A percentile compares a stretch with the other conserved stretches of the same genome.
Conservation (phyloP, 73 alveolate species). For the Durusdinium trenchii region DNA sequence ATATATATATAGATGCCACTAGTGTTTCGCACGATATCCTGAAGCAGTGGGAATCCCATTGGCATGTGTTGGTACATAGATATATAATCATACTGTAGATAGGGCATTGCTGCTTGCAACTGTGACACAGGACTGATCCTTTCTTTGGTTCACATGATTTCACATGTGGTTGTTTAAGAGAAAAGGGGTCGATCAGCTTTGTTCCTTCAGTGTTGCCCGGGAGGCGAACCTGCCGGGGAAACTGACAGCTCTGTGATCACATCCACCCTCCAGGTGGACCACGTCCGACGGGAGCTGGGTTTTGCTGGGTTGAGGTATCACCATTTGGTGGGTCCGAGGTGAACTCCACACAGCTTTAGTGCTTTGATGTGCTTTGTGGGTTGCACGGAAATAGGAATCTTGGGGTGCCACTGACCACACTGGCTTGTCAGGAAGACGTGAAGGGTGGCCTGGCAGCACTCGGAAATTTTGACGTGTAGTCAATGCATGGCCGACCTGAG, state of each 20-base stretch:
- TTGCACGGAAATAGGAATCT: no score
- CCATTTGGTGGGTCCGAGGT: not conserved
- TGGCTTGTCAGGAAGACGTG: slow-evolving; percentile 48
- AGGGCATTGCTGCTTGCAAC: no score
- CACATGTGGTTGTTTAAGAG: not conserved
- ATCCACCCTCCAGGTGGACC: slow-evolving; percentile 31
- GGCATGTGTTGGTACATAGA: no score
- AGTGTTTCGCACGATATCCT: no score
- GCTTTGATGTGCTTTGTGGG: not conserved
- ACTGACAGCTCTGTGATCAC: slow-evolving; percentile 15
- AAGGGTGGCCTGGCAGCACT: slow-evolving; percentile 23
- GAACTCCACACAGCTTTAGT: not conserved
- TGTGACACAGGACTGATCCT: no score
- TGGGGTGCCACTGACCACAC: no score
- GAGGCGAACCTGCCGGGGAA: not conserved
- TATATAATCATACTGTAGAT: no score
- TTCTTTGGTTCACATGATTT: not conserved
- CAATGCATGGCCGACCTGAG: not conserved
- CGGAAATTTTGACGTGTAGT: not conserved
- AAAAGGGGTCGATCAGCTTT: not conserved
- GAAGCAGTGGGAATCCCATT: no score
- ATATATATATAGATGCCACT: no score
- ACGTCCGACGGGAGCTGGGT: not conserved
- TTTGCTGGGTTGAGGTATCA: not conserved
- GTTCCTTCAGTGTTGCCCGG: not conserved